A percentile compares a stretch with the other conserved stretches of the same genome.
Evolutionary conservation across 805 yeast genomes (phyloP).

Genomic region (Saccharomycopsis schoenii): DNA sequence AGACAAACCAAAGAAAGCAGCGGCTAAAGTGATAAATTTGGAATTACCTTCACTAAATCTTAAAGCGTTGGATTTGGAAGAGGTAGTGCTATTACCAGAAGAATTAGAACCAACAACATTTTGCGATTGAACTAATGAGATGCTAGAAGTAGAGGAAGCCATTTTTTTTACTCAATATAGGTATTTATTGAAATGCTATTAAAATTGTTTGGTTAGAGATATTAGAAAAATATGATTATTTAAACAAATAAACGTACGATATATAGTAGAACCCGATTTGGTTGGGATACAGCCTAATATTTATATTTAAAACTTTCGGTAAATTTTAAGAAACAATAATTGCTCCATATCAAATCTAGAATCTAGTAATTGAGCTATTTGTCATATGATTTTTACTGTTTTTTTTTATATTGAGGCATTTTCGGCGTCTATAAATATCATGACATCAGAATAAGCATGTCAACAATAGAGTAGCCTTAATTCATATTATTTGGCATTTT

Average conservation of each 20-base stretch:
- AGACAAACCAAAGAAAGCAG: conserved; percentile 18
- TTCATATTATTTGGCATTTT: not conserved
- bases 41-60: conserved; percentile 9
- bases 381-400: not conserved
- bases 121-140: conserved; percentile 16
- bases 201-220: too few relatives aligned
- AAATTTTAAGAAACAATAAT: not conserved
- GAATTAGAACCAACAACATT: conserved; percentile 16
- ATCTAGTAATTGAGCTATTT: not conserved
- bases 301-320: not conserved
- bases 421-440: not conserved
- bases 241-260: too few relatives aligned
- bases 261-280: too few relatives aligned
- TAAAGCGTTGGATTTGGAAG: conserved; percentile 12
- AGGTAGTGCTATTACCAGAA: conserved; percentile 3
- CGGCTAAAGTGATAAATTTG: conserved; percentile 13
- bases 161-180: conserved; percentile 4
- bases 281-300: not conserved
- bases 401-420: not conserved
- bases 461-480: not conserved
- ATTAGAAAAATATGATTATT: too few relatives aligned
- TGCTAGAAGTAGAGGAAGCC: conserved; percentile 16
- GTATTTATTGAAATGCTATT: not conserved
- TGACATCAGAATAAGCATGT: not conserved
- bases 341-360: not conserved